Conservation (phyloP, 2,329 filamentous ascomycete species). For the Cercospora janseana region DNA sequence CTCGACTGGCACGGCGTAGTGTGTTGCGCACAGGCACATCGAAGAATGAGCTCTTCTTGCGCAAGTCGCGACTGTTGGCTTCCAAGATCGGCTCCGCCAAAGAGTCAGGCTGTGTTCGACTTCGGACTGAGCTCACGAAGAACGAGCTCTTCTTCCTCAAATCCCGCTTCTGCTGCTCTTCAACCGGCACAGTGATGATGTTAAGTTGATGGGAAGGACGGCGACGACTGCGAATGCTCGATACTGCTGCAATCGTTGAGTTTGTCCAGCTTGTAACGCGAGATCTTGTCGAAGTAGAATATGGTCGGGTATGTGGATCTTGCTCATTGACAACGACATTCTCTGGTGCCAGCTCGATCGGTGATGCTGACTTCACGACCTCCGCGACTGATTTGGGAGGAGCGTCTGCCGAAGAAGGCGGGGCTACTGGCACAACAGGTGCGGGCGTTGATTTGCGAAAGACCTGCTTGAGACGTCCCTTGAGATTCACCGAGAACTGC, state of each 20-base stretch:
- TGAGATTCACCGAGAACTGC: conserved; percentile 62
- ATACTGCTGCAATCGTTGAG: conserved; percentile 58
- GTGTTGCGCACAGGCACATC: conserved; percentile 32
- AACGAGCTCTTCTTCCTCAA: too few relatives aligned
- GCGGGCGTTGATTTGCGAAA: conserved; percentile 45
- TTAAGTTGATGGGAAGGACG: conserved; percentile 13
- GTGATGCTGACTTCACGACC: background rate
- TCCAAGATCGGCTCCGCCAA: conserved; percentile 12
- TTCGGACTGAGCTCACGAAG: too few relatives aligned
- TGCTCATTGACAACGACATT: background rate
- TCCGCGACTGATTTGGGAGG: background rate
- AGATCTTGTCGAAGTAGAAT: conserved; percentile 53
- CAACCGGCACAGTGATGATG: too few relatives aligned
- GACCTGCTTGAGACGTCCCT: conserved; percentile 59
- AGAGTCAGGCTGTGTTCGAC: too few relatives aligned
- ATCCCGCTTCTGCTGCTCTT: too few relatives aligned
- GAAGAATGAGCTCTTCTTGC: conserved; percentile 35
- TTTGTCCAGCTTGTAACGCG: conserved; percentile 71
- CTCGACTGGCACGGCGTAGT: conserved; percentile 32
- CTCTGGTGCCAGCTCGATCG: background rate
- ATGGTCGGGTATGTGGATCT: conserved; percentile 2
- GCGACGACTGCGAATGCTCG: conserved; percentile 46
- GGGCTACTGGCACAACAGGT: background rate
- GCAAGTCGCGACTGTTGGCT: conserved; percentile 25
- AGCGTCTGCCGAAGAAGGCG: background rate